phyloP scores from a whole-genome alignment of 805 yeast genomes.

The Grigorovia jiainica region DNA sequence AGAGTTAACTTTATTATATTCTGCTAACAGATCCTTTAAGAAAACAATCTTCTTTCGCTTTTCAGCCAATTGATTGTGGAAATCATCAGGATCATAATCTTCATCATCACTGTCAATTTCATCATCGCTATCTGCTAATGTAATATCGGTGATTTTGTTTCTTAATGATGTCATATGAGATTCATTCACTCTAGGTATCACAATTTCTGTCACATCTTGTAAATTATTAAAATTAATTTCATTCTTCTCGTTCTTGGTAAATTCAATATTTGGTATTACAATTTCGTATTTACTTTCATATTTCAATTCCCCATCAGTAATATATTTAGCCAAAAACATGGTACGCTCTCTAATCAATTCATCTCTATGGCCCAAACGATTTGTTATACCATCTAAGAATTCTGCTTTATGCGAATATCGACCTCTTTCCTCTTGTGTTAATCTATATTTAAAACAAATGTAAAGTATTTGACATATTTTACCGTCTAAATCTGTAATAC shows the following conservation, averaged over 20 bases:
- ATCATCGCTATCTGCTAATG: constrained; percentile 3
- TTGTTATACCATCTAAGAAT: constrained; percentile 24
- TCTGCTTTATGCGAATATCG: constrained; percentile 10
- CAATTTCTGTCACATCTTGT: not conserved
- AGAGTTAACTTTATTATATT: constrained; percentile 38
- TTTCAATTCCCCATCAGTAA: constrained; percentile 17
- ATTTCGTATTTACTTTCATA: constrained; percentile 24
- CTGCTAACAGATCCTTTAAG: constrained; percentile 58
- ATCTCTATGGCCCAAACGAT: constrained; percentile 18
- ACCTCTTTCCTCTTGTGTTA: constrained; percentile 5
- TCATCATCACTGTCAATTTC: constrained; percentile 23
- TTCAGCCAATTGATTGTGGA: constrained; percentile 29
- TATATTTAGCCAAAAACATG: constrained; percentile 26
- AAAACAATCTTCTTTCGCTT: constrained; percentile 46
- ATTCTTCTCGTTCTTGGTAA: not conserved
- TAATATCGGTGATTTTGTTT: not conserved
- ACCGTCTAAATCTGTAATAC: constrained; percentile 11
- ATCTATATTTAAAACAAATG: constrained; percentile 7
- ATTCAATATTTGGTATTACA: constrained; percentile 11
- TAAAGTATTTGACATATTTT: constrained; percentile 14
- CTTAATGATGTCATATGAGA: not conserved
- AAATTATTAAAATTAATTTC: constrained; percentile 7
- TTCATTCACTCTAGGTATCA: not conserved
- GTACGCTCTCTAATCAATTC: constrained; percentile 24
- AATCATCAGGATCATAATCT: constrained; percentile 20